Conservation (phyloP, 2,329 filamentous ascomycete species). For the Karstenula rhodostoma region DNA sequence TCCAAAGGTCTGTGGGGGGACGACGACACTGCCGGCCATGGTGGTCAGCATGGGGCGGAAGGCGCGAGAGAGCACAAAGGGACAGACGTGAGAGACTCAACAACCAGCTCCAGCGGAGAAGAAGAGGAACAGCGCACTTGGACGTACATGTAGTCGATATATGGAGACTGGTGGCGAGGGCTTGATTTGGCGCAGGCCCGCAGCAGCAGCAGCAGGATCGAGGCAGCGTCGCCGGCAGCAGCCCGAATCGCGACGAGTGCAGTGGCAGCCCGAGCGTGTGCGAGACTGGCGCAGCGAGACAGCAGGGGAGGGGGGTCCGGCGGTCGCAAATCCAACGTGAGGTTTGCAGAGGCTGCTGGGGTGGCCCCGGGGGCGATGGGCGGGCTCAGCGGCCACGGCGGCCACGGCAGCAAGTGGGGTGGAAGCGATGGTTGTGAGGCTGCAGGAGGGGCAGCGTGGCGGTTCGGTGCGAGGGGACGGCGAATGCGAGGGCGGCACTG, state of each 20-base stretch:
- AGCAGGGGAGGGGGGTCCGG: slow-evolving; percentile 22
- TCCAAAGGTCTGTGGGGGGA: slow-evolving; percentile 31
- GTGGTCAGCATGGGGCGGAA: slow-evolving; percentile 34
- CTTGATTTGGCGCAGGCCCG: slow-evolving; percentile 21
- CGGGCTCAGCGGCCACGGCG: no score
- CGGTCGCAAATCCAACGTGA: slow-evolving; percentile 16
- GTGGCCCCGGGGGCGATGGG: slow-evolving; percentile 19
- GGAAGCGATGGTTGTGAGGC: slow-evolving; percentile 17
- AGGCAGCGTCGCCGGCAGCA: slow-evolving; percentile 19
- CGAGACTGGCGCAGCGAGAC: slow-evolving; percentile 24
- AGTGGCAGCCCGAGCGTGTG: slow-evolving; percentile 30
- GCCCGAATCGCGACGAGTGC: slow-evolving; percentile 24
- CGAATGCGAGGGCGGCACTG: not conserved
- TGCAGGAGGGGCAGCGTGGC: slow-evolving; percentile 11
- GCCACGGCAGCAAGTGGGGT: slow-evolving; percentile 19
- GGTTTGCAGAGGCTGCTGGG: slow-evolving; percentile 25
- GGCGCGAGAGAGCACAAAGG: slow-evolving; percentile 15
- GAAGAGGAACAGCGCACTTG: slow-evolving; percentile 33
- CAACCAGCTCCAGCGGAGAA: slow-evolving; percentile 34
- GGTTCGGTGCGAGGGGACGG: slow-evolving; percentile 6
- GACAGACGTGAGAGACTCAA: slow-evolving; percentile 28
- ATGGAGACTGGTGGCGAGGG: slow-evolving; percentile 18
- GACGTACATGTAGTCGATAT: slow-evolving; percentile 46
- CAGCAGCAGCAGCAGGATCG: slow-evolving; percentile 15
- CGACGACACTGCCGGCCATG: slow-evolving; percentile 45